Base-by-base conservation (phyloP, 1,284 basidiomycete species). In the Melampsora americana region DNA sequence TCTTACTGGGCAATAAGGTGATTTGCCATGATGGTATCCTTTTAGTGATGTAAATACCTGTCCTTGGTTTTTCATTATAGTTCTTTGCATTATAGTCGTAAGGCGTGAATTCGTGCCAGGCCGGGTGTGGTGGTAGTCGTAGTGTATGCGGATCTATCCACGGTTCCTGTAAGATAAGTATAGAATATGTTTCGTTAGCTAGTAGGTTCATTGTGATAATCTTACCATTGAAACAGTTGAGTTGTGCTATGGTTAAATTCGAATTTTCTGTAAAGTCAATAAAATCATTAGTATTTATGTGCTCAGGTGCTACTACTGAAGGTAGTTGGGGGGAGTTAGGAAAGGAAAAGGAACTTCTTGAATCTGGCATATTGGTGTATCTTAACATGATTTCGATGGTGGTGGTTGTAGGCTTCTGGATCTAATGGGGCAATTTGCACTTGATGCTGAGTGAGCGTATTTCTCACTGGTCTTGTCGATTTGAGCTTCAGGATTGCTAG, bases 131-230 rank as follows among this genome's bases (percentile, higher is more conserved):
- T 14, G 69, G 69, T 0, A 60, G 32, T 20, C 5, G 5, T 5
- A 61, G n/a, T 30, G 50, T 35, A 20, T 60, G 18, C 0, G 69
- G 28, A 16, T 70, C 61, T 9, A 62, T 18, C 69, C 69, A 70
- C 1, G 69, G 69, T 62, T 70, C 69, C 28, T 70, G 69, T 7
- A 70, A 44, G 0, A 70, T 2, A 9, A 70, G 16, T 59, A 62
- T 6, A 44, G 35, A 16, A 5, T 62, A 18, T 6, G 5, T 62
- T 26, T 16, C 18, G 14, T 62, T 35, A 26, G 60, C 16, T 26
- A 62, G 26, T 26, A 28, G 6, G n/a, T 28, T 18, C 26, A 26
- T 18, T 5, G 30, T 62, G 4, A 62, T 32, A 16, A 62, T 3
- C 23, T 62, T 16, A 26, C 16, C 18, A 62, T 28, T 28, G 30